Conservation (phyloP, 805 yeast genomes). For the Priceomyces haplophilus region DNA sequence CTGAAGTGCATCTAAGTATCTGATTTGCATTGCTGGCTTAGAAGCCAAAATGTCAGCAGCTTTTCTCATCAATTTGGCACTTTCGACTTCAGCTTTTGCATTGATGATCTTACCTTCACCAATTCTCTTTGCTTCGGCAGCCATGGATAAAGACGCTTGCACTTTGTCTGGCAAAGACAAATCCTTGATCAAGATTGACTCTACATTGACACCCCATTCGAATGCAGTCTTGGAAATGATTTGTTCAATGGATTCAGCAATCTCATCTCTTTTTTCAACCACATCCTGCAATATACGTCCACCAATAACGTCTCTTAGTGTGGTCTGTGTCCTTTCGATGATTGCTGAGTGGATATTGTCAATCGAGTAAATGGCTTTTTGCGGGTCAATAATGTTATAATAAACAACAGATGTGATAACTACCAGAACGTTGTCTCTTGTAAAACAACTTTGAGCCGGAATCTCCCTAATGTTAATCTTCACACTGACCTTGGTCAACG, state of each 20-base stretch:
- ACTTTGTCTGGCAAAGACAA: conserved; percentile 53
- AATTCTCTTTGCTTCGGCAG: conserved; percentile 71
- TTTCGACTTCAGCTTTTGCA: conserved; percentile 73
- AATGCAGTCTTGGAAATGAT: conserved; percentile 60
- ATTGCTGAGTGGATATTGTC: conserved; percentile 53
- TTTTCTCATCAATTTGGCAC: conserved; percentile 72
- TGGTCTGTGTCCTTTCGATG: conserved; percentile 67
- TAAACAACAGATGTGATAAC: conserved; percentile 64
- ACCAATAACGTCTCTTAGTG: conserved; percentile 70
- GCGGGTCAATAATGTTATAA: conserved; percentile 65
- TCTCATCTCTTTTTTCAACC: conserved; percentile 68
- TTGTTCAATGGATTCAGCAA: conserved; percentile 60
- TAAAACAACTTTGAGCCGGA: conserved; percentile 66
- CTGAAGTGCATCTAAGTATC: conserved; percentile 78
- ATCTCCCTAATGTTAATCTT: conserved; percentile 60
- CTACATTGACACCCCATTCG: conserved; percentile 70
- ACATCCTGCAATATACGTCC: conserved; percentile 65
- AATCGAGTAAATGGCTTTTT: conserved; percentile 60
- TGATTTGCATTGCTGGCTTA: conserved; percentile 73
- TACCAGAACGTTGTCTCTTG: conserved; percentile 66
- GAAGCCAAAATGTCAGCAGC: conserved; percentile 75
- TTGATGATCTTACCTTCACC: conserved; percentile 75
- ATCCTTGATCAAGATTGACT: conserved; percentile 67
- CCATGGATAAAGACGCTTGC: conserved; percentile 62
- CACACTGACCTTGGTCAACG: conserved; percentile 47